Base-by-base conservation (phyloP, 371 early-diverging fungal species). In the Mortierella sp. region DNA sequence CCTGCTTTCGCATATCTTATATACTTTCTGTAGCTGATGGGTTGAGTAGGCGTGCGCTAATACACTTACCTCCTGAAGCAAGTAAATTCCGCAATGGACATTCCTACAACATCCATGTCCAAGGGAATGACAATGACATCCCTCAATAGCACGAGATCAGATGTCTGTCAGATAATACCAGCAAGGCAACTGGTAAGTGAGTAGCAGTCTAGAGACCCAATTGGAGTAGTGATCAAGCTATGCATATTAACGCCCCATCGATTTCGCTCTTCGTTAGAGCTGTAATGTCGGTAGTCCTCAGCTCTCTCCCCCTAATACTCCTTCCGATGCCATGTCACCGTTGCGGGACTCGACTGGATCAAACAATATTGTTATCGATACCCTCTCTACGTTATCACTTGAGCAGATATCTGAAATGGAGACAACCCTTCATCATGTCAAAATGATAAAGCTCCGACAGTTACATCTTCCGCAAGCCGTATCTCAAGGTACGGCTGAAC, bases 361-460 rank as follows among this genome's bases (percentile, higher is more conserved):
- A 28, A 53, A 53, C 28, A 28, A 0, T 13, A 19, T 23, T 15
- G 15, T 28, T 3, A 53, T 53, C 7, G 28, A 53, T 23, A 53
- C 53, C 0, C 53, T 53, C 28, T 26, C 53, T 10, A 9, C 29
- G 0, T 61, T 68, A 5, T 68, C 68, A 9, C 7, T 61, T 12
- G 68, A 59, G 12, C 68, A 68, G n/a, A 5, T 68, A n/a, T 35
- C 61, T 10, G 26, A 26, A 23, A 59, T 68, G 54, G 68, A 59
- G 42, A n/a, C 22, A 19, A 59, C 43, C 2, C 35, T 68, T 8
- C 49, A 29, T 3, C 68, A 28, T 10, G 54, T 53, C 7, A 59
- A 68, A 40, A 29, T 47, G 68, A 61, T 22, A 5, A 59, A 42
- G 32, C 15, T 56, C 1, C 42, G 26, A 15, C 29, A 29, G 28